Evolutionary conservation across 2,329 filamentous ascomycete species (phyloP).

Genomic region (Hypoxylon sp.): DNA sequence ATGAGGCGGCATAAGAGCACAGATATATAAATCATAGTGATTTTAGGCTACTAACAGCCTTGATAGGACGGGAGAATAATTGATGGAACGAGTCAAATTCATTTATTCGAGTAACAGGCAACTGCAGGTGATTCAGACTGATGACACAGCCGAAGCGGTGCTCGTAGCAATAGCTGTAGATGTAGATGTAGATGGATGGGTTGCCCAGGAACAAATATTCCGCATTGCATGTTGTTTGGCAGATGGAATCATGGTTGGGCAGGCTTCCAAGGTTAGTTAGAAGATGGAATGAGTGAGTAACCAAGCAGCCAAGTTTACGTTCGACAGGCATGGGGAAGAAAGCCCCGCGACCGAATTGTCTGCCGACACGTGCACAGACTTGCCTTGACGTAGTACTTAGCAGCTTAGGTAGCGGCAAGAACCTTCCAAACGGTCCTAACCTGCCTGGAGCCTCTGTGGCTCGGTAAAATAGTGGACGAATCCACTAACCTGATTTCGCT

Average conservation of each 20-base stretch:
- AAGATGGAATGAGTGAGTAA: constrained; percentile 25
- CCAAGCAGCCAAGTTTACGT: constrained; percentile 12
- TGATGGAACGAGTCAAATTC: constrained; percentile 22
- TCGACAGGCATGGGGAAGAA: constrained; percentile 22
- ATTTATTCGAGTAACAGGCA: constrained; percentile 27
- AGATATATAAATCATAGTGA: constrained; percentile 8
- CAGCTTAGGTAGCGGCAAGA: not conserved
- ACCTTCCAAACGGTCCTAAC: too few relatives aligned
- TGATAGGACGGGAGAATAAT: constrained; percentile 16
- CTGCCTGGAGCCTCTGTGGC: not conserved
- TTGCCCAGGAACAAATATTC: constrained; percentile 36
- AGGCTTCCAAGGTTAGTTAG: constrained; percentile 25
- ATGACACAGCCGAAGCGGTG: constrained; percentile 23
- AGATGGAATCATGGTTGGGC: constrained; percentile 10
- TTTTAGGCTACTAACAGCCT: constrained; percentile 20
- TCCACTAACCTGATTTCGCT: not conserved
- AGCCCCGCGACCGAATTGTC: constrained; percentile 38
- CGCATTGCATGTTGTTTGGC: constrained; percentile 22
- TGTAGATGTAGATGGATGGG: constrained; percentile 14
- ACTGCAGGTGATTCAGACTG: constrained; percentile 22
- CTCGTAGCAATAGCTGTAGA: constrained; percentile 5
- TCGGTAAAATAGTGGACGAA: constrained; percentile 3
- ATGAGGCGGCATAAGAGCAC: constrained; percentile 46
- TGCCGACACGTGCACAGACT: constrained; percentile 36
- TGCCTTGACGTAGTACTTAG: constrained; percentile 32